A percentile compares a stretch with the other conserved stretches of the same genome.
Conservation (phyloP, 257 asterid genomes). For the Jaltomata sinuosa region DNA sequence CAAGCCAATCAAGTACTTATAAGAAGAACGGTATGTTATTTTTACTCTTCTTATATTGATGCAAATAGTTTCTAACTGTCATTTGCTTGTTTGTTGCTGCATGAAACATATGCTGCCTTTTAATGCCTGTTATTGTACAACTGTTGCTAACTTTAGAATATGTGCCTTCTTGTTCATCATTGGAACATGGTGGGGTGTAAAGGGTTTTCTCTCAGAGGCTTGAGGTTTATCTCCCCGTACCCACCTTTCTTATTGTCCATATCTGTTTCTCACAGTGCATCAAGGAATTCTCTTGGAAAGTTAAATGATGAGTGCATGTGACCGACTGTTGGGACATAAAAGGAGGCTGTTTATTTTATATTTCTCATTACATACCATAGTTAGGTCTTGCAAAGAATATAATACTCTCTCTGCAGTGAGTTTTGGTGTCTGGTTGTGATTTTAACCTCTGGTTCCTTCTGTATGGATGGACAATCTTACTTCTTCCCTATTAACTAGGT, state of each 20-base stretch:
- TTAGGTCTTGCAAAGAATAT: not conserved
- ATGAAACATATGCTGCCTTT: not conserved
- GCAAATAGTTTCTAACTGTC: not conserved
- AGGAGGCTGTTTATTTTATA: not conserved
- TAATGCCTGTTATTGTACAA: not conserved
- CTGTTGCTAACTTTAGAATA: not conserved
- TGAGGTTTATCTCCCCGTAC: not conserved
- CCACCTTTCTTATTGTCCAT: not conserved
- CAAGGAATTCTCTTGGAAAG: not conserved
- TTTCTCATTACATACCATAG: not conserved
- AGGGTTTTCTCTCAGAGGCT: not conserved
- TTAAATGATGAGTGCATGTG: not conserved
- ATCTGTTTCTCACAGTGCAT: not conserved
- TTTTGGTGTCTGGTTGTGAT: not conserved
- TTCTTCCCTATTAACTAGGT: not conserved
- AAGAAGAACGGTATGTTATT: conserved; percentile 62
- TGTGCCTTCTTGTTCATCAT: not conserved
- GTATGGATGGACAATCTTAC: not conserved
- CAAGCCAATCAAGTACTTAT: conserved; percentile 66
- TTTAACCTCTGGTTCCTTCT: not conserved
- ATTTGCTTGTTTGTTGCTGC: not conserved
- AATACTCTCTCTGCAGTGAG: not conserved
- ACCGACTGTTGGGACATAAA: not conserved
- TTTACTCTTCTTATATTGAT: not conserved
- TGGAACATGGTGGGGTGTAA: not conserved